A percentile compares a stretch with the other conserved stretches of the same genome.
These are phyloP conservation scores for Colletotrichum salicis DNA, from an alignment of 2,329 filamentous ascomycete species.

Conservation along the genomic window DNA sequence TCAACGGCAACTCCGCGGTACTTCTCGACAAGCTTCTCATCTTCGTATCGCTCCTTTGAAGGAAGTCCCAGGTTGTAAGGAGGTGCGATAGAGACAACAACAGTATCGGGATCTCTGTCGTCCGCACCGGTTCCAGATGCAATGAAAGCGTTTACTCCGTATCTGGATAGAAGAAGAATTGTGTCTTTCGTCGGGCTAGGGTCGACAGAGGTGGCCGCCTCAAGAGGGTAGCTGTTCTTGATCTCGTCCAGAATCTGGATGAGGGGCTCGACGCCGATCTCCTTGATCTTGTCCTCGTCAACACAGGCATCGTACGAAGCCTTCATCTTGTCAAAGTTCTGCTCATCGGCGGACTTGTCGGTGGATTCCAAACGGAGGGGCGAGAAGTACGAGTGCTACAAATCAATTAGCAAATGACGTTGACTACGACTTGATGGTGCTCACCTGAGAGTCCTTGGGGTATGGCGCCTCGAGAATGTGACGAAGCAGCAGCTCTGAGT, in stretches of 20 bases:
- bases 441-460: conserved; percentile 51
- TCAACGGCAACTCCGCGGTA: conserved; percentile 53
- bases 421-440: conserved; percentile 32
- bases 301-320: conserved; percentile 73
- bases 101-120: conserved; percentile 52
- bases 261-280: conserved; percentile 66
- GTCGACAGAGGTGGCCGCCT: conserved; percentile 43
- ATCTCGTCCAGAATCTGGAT: conserved; percentile 61
- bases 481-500: conserved; percentile 66
- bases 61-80: conserved; percentile 67
- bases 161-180: conserved; percentile 56
- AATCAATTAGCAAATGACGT: conserved; percentile 26
- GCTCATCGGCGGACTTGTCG: conserved; percentile 60
- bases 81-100: conserved; percentile 54
- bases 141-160: conserved; percentile 55
- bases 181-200: conserved; percentile 49
- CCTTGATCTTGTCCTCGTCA: conserved; percentile 67
- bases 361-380: conserved; percentile 49
- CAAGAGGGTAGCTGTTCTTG: conserved; percentile 18
- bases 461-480: conserved; percentile 72
- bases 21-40: conserved; percentile 60
- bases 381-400: conserved; percentile 62
- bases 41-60: conserved; percentile 69
- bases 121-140: conserved; percentile 52
- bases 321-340: conserved; percentile 75